phyloP scores from a whole-genome alignment of 352 stramenopile genomes.

The Pythium guiyangense region DNA sequence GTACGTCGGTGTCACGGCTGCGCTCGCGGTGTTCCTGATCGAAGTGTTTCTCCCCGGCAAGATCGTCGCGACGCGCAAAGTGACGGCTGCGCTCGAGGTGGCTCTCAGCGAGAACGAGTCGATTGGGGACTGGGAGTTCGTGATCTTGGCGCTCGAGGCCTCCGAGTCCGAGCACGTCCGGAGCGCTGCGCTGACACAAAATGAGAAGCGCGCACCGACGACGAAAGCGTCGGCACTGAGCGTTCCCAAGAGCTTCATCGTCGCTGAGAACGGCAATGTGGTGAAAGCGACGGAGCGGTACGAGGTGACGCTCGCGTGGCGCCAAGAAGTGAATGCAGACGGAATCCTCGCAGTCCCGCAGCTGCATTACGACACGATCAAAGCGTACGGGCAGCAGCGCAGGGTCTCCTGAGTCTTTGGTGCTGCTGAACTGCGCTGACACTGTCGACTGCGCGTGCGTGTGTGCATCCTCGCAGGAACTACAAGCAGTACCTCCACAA shows the following conservation, averaged over 20 bases:
- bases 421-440: constrained; percentile 1
- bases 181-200: not conserved
- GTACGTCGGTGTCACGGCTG: constrained; percentile 37
- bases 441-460: not conserved
- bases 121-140: constrained; percentile 59
- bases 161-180: constrained; percentile 43
- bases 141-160: constrained; percentile 48
- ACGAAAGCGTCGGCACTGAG: constrained; percentile 8
- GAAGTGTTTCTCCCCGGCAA: constrained; percentile 51
- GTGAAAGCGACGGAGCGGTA: constrained; percentile 59
- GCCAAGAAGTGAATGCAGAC: constrained; percentile 72
- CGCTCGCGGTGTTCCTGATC: constrained; percentile 45
- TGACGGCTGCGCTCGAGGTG: constrained; percentile 1
- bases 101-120: constrained; percentile 9
- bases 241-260: constrained; percentile 45
- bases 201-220: constrained; percentile 6
- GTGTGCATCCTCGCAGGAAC: constrained; percentile 29
- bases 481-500: constrained; percentile 83
- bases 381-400: constrained; percentile 29
- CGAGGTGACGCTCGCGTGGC: constrained; percentile 61
- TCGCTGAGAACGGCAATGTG: constrained; percentile 64
- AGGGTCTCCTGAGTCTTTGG: not conserved
- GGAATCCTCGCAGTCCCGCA: constrained; percentile 57
- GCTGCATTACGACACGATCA: constrained; percentile 60
- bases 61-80: constrained; percentile 35